A percentile compares a stretch with the other conserved stretches of the same genome.
phyloP scores from a whole-genome alignment of 768 basidiomycete species.

The Rhizopogon salebrosus region DNA sequence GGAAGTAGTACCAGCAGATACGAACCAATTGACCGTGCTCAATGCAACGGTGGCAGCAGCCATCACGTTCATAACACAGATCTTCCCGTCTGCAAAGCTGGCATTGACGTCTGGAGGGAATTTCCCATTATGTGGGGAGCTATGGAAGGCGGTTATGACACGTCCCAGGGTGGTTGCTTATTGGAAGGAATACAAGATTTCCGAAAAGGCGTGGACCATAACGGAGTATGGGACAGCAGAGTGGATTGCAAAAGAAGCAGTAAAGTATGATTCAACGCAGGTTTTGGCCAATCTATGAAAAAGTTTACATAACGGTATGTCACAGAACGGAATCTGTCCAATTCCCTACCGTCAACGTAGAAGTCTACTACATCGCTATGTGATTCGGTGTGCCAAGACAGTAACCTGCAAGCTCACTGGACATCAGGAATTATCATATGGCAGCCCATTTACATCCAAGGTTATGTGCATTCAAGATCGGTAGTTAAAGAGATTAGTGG shows the following conservation, averaged over 20 bases:
- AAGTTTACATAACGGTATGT: too few relatives aligned
- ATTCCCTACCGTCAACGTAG: too few relatives aligned
- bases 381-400: too few relatives aligned
- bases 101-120: slow-evolving; percentile 8
- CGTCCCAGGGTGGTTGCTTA: slow-evolving; percentile 13
- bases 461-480: too few relatives aligned
- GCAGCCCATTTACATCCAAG: too few relatives aligned
- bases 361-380: too few relatives aligned
- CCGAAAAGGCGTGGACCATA: slow-evolving; percentile 11
- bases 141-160: slow-evolving; percentile 14
- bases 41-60: slow-evolving; percentile 13
- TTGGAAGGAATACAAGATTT: slow-evolving; percentile 10
- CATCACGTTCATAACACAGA: slow-evolving; percentile 16
- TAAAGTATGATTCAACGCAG: background rate
- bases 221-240: slow-evolving; percentile 11
- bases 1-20: slow-evolving; percentile 9
- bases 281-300: background rate
- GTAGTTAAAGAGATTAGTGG: too few relatives aligned
- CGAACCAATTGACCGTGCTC: slow-evolving; percentile 11
- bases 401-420: too few relatives aligned
- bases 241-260: slow-evolving; percentile 15
- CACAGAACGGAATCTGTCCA: background rate
- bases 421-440: too few relatives aligned
- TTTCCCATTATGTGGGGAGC: slow-evolving; percentile 16
- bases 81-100: slow-evolving; percentile 15